Base-by-base conservation (phyloP, 2,329 filamentous ascomycete genomes). In the Calonectria honghensis region DNA sequence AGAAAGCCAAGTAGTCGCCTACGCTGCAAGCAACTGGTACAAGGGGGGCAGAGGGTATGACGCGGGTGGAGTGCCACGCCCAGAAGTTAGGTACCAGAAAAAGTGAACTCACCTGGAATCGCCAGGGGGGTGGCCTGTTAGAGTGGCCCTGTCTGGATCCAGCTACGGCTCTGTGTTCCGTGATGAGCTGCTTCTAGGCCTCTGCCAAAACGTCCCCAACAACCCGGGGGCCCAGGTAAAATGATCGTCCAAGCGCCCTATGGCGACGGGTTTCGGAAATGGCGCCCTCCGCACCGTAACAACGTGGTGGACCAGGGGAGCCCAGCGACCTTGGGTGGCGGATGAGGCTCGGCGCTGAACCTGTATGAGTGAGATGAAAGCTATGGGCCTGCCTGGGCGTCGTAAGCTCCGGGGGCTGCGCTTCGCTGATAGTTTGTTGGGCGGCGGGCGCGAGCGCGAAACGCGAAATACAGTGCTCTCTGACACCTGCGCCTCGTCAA, bases 271-370 rank as follows among this genome's bases (percentile, higher is more conserved):
- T 69, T 73, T 73, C 71, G 66, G 57, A 69, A 73, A 54, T 51
- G 64, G 54, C 32, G 41, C 20, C 41, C 32, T 48, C 54, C 50
- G 61, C 61, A 32, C 41, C 29, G 61, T 31, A 50, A 50, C 39
- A 65, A 50, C 61, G 61, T 65, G 61, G 61, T 65, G 61, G 57
- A 65, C 71, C 35, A 41, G 71, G 66, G 70, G 50, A 69, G 57
- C 71, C 66, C 71, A 65, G 71, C 20, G 71, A 57, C 37, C 18
- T 52, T 69, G 31, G 37, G 72, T 70, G 67, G 67, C 72, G 69
- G 67, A 73, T 73, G 72, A 73, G 72, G 72, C 72, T 73, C 72
- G 72, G 72, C 66, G 50, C 71, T 65, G 66, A n/a, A 67, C 24
- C 50, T 24, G 50, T 27, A 39, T 57, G 45, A 66, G 70, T 61